phyloP scores from a whole-genome alignment of 805 yeast genomes.

The Suhomyces prunicola region DNA sequence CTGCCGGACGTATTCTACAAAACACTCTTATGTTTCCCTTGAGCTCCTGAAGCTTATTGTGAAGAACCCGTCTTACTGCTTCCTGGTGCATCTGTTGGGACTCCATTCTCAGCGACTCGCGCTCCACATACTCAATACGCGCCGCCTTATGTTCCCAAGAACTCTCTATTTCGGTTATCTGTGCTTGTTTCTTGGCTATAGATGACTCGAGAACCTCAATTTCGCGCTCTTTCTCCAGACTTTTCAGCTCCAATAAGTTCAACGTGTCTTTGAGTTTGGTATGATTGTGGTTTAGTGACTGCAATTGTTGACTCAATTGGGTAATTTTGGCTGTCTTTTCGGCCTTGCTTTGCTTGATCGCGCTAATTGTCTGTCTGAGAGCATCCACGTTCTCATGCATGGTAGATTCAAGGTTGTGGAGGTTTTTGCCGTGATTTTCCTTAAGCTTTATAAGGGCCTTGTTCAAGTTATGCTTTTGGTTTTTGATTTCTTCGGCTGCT shows the following conservation, averaged over 20 bases:
- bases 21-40: slow-evolving; percentile 92
- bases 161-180: slow-evolving; percentile 7
- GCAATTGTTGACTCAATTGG: slow-evolving; percentile 6
- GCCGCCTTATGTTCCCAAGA: slow-evolving; percentile 4
- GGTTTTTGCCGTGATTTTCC: slow-evolving; percentile 22
- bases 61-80: slow-evolving; percentile 56
- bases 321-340: slow-evolving; percentile 6
- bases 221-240: slow-evolving; percentile 13
- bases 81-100: slow-evolving; percentile 49
- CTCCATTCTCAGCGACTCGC: slow-evolving; percentile 13
- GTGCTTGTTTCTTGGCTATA: slow-evolving; percentile 8
- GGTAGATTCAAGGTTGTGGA: slow-evolving; percentile 10
- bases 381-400: slow-evolving; percentile 15
- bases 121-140: slow-evolving; percentile 5
- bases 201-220: slow-evolving; percentile 12
- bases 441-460: slow-evolving; percentile 21
- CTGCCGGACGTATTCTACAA: slow-evolving; percentile 61
- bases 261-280: slow-evolving; percentile 1
- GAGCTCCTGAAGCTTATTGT: slow-evolving; percentile 74
- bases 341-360: slow-evolving; percentile 4
- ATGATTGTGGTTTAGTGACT: background rate
- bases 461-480: slow-evolving; percentile 15
- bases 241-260: slow-evolving; percentile 4
- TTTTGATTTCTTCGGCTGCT: slow-evolving; percentile 11
- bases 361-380: slow-evolving; percentile 9